Base-by-base conservation (phyloP, 805 yeast species). In the Hagleromyces aurorensis region DNA sequence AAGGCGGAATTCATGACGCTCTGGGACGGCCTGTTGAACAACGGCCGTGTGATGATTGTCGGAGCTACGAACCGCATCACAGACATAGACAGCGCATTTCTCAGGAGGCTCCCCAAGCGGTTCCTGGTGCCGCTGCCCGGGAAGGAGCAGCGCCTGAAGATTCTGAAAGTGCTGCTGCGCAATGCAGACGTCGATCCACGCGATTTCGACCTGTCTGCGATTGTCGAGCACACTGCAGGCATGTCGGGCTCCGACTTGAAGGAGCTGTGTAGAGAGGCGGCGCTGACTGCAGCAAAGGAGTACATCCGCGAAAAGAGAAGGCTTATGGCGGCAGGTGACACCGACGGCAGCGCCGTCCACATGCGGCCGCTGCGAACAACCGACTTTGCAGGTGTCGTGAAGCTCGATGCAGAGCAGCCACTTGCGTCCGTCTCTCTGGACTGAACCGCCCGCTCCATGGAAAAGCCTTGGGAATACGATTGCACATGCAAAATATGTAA, bases 1-100 rank as follows among this genome's bases (percentile, higher is more conserved):
- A 89, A 89, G 58, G 95, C 97, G 1, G 97, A 89, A 57, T 91
- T 89, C 50, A 89, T 89, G 96, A 85, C 96, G 0, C 62, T 89
- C 29, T 89, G 97, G 97, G 98, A 89, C 55, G 98, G 98, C 0
- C 63, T 89, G 18, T 59, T 71, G 6, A 69, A 81, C 7, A 72
- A 77, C 36, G 94, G 94, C 2, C 67, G 94, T 26, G 71, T 91
- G 4, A 62, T 89, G 62, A 85, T 89, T 2, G 69, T 89, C 46
- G 98, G 97, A 3, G 97, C 97, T 7, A 89, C 98, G 1, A 89
- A 89, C 54, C 67, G 98, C 41, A 86, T 91, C 23, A 70, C 72
- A 37, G 98, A 89, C 53, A 89, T 89, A 25, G 98, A 89, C 51
- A 70, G 72, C 38, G 98, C 98, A 2, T 84, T 89, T 49, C 64